phyloP scores from a whole-genome alignment of 148 eudicot genomes.

The Oxyria digyna region DNA sequence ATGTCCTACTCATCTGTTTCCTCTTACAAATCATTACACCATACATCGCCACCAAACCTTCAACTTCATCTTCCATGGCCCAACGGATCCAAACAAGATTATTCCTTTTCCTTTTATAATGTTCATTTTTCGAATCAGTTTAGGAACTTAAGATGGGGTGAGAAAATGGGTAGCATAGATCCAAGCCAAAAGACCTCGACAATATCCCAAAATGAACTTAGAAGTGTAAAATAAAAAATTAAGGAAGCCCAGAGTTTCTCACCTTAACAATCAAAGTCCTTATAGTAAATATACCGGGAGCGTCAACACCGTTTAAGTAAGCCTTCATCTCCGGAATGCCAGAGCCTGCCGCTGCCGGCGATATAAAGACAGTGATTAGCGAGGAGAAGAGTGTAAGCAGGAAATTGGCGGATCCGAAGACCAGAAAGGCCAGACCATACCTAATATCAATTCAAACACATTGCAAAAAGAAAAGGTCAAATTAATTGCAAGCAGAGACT shows the following conservation, averaged over 20 bases:
- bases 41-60: neutral
- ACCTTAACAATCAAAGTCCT: constrained; percentile 81
- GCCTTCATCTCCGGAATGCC: constrained; percentile 97
- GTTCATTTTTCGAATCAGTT: neutral
- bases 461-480: neutral
- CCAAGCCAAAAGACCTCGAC: neutral
- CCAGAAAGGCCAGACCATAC: constrained; percentile 49
- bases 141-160: neutral
- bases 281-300: constrained; percentile 64
- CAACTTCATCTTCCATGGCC: neutral
- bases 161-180: neutral
- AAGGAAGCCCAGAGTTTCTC: constrained; percentile 1
- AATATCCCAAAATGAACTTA: no score
- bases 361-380: constrained; percentile 49
- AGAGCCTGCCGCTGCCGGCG: constrained; percentile 92
- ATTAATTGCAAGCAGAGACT: no score
- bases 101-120: neutral
- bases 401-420: constrained; percentile 62
- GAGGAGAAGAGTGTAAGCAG: constrained; percentile 66
- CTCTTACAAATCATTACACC: neutral
- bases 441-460: constrained; percentile 19
- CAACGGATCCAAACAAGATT: neutral
- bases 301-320: constrained; percentile 89
- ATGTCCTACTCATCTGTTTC: neutral
- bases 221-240: no score